These are phyloP conservation scores for Apophysomyces ossiformis DNA, from an alignment of 371 early-diverging fungal species.

Conservation along the genomic window DNA sequence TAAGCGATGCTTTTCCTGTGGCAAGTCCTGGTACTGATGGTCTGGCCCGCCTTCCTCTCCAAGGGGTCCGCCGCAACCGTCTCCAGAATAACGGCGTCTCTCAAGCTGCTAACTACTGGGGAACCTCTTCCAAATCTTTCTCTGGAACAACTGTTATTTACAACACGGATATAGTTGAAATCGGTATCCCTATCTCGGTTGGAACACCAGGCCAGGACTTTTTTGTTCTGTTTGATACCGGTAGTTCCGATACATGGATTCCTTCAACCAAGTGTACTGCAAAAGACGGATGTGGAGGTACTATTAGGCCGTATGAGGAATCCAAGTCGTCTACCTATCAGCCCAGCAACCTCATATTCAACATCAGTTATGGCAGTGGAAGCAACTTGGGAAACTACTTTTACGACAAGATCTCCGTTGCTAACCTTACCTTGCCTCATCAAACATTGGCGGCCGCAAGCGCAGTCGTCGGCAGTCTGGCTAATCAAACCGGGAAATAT, in stretches of 20 bases:
- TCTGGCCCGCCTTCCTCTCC: neutral
- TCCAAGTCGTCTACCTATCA: conserved; percentile 6
- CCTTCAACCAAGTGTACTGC: conserved; percentile 23
- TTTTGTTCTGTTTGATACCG: conserved; percentile 70
- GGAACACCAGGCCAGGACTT: conserved; percentile 70
- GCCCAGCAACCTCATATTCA: conserved; percentile 3
- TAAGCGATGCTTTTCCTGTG: no score
- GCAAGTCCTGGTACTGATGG: no score
- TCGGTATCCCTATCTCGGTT: conserved; percentile 53
- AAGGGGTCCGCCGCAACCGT: neutral
- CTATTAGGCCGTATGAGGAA: neutral
- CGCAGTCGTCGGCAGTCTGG: conserved; percentile 22
- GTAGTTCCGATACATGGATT: conserved; percentile 65
- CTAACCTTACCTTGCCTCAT: conserved; percentile 14
- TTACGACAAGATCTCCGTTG: conserved; percentile 26
- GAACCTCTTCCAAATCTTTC: neutral
- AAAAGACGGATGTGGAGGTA: neutral
- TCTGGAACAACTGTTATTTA: conserved; percentile 7
- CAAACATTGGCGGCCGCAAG: conserved; percentile 24
- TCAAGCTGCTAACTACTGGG: no score
- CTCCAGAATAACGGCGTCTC: no score
- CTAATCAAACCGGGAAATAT: conserved; percentile 14
- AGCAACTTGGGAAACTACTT: conserved; percentile 26
- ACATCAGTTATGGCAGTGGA: conserved; percentile 24
- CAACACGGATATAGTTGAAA: conserved; percentile 22